phyloP scores from a whole-genome alignment of 2,329 filamentous ascomycete genomes.

The Alternaria alternata region DNA sequence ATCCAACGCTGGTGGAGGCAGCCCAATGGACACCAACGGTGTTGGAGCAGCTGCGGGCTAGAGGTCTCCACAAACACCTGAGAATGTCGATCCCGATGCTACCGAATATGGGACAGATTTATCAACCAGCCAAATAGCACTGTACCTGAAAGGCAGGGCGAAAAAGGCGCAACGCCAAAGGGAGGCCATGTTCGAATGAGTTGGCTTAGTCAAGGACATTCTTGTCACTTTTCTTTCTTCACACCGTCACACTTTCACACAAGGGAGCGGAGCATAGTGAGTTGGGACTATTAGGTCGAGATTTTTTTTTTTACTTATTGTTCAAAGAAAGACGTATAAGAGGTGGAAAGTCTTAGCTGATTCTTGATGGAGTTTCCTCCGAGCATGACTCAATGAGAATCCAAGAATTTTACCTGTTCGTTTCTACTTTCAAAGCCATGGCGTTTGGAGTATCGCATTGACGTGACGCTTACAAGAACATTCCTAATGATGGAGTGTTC shows the following conservation, averaged over 20 bases:
- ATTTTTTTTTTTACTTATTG: background rate
- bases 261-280: background rate
- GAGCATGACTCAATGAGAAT: background rate
- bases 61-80: background rate
- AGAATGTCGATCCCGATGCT: background rate
- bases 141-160: background rate
- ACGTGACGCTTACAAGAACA: background rate
- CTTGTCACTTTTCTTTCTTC: conserved; percentile 1
- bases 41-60: conserved; percentile 40
- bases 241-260: background rate
- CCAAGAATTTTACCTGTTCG: background rate
- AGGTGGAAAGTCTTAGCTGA: background rate
- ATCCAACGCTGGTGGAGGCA: conserved; percentile 38
- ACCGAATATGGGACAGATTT: background rate
- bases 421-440: background rate
- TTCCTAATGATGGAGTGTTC: background rate
- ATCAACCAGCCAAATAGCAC: background rate
- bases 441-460: background rate
- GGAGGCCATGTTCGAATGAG: background rate
- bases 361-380: background rate
- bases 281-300: background rate
- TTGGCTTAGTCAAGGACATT: background rate
- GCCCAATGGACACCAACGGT: conserved; percentile 54
- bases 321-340: background rate
- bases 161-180: background rate